Conservation (phyloP, 2,329 filamentous ascomycete species). For the Penicillium sp. region DNA sequence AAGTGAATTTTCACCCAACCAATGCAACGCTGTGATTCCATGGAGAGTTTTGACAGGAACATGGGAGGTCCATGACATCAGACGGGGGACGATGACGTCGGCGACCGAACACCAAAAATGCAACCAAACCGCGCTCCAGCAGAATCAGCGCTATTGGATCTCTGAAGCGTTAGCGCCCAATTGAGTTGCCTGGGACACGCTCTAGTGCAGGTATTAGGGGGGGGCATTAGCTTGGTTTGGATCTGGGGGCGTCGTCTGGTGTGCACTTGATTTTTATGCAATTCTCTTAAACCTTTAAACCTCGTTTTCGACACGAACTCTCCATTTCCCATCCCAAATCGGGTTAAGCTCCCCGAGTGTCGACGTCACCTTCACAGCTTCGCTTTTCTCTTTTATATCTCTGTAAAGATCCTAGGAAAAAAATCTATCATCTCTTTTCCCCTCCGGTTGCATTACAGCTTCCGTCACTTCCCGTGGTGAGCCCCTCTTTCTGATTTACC, state of each 20-base stretch:
- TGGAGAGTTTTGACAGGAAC: conserved; percentile 14
- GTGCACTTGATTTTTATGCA: background rate
- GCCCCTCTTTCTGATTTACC: conserved; percentile 12
- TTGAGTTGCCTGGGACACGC: conserved; percentile 1
- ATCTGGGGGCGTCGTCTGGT: background rate
- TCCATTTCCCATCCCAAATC: conserved; percentile 5
- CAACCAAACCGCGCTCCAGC: background rate
- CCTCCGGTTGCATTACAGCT: background rate
- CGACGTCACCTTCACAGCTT: conserved; percentile 3
- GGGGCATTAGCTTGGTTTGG: background rate
- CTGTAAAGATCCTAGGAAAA: background rate
- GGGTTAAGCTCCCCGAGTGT: background rate
- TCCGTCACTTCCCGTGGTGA: conserved; percentile 1
- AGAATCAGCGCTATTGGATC: conserved; percentile 14
- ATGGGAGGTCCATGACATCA: conserved; percentile 22
- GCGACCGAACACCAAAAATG: conserved; percentile 16
- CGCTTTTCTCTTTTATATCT: background rate
- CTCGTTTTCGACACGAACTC: conserved; percentile 1
- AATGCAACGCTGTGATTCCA: conserved; percentile 16
- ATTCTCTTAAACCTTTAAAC: background rate
- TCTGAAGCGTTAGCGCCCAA: background rate
- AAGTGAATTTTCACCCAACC: background rate
- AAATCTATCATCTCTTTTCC: background rate
- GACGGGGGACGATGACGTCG: conserved; percentile 22
- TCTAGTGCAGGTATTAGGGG: background rate